Evolutionary conservation across 495 filamentous ascomycete species (phyloP), one percentile per base, ranked within the genome.

Genomic region (Penicillium lividum): DNA sequence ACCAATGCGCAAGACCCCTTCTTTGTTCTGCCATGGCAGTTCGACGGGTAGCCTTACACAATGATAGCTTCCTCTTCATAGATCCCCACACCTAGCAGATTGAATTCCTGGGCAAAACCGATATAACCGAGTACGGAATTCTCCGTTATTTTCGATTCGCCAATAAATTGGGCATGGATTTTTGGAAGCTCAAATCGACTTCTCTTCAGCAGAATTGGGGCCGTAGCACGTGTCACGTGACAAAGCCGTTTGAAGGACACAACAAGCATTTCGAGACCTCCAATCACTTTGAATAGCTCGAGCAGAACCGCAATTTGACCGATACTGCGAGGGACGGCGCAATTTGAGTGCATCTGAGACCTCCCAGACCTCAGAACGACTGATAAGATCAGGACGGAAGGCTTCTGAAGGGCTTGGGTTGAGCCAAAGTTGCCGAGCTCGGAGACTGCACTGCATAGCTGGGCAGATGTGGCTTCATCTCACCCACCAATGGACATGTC

Each of bases 111-210:
- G 45, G 45, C n/a, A 27, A 48, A 48, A 48, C 5, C 30, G 27
- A 48, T 48, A 48, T 30, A 27, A 48, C 45, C 22, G 11, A 48
- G 45, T 48, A 48, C 27, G 13, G 27, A 48, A 30, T 48, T 30
- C 27, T 48, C 45, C 30, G 27, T 2, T 30, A 30, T 48, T 30
- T 48, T 48, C 27, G 27, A 48, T 48, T 48, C 45, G 45, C 45
- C 45, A 48, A 30, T 30, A 48, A 30, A 48, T 6, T 48, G 27
- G 45, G 45, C 27, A 48, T 48, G 27, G 45, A 48, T 48, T 48
- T 48, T 30, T 48, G 22, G 45, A 48, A 48, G 45, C 45, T 48
- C 22, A 48, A 48, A 48, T 48, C 45, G 45, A 48, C 45, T 48
- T 48, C 45, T 48, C 45, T 48, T 48, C 45, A 48, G 27, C 27